Conservation (phyloP, 2,329 filamentous ascomycete species). For the Hirsutella minnesotensis region DNA sequence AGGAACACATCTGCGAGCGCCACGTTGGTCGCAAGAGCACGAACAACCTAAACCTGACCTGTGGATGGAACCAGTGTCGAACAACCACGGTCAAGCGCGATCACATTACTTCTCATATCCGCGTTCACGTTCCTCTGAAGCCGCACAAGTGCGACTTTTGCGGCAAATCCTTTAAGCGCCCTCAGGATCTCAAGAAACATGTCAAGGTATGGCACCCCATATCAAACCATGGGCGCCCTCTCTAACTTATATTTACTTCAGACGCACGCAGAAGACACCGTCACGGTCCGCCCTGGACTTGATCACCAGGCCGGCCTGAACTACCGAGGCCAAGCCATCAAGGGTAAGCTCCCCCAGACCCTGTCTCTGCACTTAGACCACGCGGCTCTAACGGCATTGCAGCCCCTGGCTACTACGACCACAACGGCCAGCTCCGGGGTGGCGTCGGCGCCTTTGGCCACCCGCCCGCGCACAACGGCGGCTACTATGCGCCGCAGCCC, state of each 20-base stretch:
- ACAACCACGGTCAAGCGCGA: conserved; percentile 98
- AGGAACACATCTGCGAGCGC: conserved; percentile 97
- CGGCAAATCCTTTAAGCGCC: conserved; percentile 97
- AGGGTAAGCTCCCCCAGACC: conserved; percentile 30
- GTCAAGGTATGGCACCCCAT: conserved; percentile 54
- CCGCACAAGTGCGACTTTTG: conserved; percentile 99
- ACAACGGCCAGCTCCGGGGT: conserved; percentile 50
- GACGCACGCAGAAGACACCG: conserved; percentile 93
- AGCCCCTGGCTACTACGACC: conserved; percentile 52
- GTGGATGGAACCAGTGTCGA: conserved; percentile 91
- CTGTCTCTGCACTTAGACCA: not conserved
- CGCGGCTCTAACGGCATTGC: conserved; percentile 11
- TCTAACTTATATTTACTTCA: conserved; percentile 8
- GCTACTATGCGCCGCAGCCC: conserved; percentile 48
- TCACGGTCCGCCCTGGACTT: conserved; percentile 44
- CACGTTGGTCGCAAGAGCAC: conserved; percentile 98
- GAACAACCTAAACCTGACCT: conserved; percentile 95
- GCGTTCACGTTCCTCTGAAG: conserved; percentile 96
- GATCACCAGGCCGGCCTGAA: conserved; percentile 41
- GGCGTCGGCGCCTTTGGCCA: conserved; percentile 44
- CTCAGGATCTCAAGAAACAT: conserved; percentile 98
- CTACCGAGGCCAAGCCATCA: conserved; percentile 41
- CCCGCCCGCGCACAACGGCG: conserved; percentile 35
- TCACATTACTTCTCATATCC: conserved; percentile 97
- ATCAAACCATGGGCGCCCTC: not conserved